phyloP scores from a whole-genome alignment of 2,329 filamentous ascomycete genomes.

The Trichoderma pleuroti region DNA sequence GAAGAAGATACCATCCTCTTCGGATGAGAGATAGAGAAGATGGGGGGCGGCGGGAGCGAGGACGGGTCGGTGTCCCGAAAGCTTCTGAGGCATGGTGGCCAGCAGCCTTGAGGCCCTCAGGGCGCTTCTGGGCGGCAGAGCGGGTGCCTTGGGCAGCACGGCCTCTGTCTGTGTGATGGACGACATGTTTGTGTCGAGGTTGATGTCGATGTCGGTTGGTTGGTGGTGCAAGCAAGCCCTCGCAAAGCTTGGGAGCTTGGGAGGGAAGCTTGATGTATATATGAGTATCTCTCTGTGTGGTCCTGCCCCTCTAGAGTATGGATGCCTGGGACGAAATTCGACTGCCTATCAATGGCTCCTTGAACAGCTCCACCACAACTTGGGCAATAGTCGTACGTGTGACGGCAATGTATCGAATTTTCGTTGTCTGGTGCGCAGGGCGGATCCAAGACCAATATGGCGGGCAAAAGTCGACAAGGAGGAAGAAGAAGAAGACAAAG shows the following conservation, averaged over 20 bases:
- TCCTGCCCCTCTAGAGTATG: slow-evolving; percentile 7
- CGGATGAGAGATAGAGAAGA: slow-evolving; percentile 61
- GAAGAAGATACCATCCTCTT: slow-evolving; percentile 63
- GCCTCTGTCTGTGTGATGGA: not conserved
- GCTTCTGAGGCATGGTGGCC: slow-evolving; percentile 33
- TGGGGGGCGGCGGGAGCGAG: slow-evolving; percentile 47
- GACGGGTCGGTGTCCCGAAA: slow-evolving; percentile 31
- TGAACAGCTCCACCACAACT: slow-evolving; percentile 15
- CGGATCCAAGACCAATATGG: slow-evolving; percentile 7
- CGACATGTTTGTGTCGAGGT: slow-evolving; percentile 26
- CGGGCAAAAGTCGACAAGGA: not conserved
- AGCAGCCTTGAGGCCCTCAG: slow-evolving; percentile 45
- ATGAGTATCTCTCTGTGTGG: slow-evolving; percentile 10
- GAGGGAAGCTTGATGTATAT: slow-evolving; percentile 23
- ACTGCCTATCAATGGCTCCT: slow-evolving; percentile 5
- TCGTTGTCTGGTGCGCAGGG: no score
- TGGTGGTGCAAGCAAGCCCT: slow-evolving; percentile 6
- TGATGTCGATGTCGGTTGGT: not conserved
- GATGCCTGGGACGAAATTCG: slow-evolving; percentile 23
- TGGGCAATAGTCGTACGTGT: not conserved
- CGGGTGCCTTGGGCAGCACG: slow-evolving; percentile 34
- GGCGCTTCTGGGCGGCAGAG: slow-evolving; percentile 49
- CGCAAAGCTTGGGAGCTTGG: slow-evolving; percentile 20
- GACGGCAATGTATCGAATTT: not conserved
- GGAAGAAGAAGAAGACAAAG: slow-evolving; percentile 3